These are phyloP conservation scores for Gloeopeniophorella convolvens DNA, from an alignment of 768 basidiomycete species.

Conservation along the genomic window DNA sequence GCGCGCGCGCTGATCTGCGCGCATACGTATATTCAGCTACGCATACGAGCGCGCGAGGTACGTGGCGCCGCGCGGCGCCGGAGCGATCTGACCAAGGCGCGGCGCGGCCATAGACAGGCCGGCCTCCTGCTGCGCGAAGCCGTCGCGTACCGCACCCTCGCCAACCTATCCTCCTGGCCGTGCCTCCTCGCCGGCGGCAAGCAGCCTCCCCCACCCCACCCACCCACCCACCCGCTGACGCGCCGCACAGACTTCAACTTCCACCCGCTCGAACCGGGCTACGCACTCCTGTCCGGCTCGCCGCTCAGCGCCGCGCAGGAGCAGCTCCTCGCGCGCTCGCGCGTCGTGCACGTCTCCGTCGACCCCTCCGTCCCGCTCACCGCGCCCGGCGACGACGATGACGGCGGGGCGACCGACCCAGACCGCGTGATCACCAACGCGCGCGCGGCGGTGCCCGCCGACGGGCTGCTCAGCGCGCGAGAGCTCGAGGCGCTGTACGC, in stretches of 20 bases:
- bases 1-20: too few relatives aligned
- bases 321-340: conserved; percentile 48
- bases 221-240: too few relatives aligned
- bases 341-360: conserved; percentile 65
- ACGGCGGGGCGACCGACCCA: conserved; percentile 45
- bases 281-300: conserved; percentile 67
- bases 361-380: conserved; percentile 47
- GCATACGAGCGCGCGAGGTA: conserved; percentile 80
- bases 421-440: conserved; percentile 72
- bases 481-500: conserved; percentile 51
- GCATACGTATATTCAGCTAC: conserved; percentile 40
- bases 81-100: too few relatives aligned
- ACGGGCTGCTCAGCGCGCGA: conserved; percentile 59
- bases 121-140: conserved; percentile 67
- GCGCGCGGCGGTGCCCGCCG: conserved; percentile 46
- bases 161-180: conserved; percentile 54
- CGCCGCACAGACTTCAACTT: conserved; percentile 78
- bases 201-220: conserved; percentile 5
- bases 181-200: conserved; percentile 80
- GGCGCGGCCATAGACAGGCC: conserved; percentile 64
- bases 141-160: conserved; percentile 43
- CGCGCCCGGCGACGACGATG: conserved; percentile 34
- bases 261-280: conserved; percentile 72
- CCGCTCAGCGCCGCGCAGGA: conserved; percentile 49
- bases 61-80: background rate